Conservation (phyloP, 192 early-diverging fungal genomes). For the Mortierella hygrophila region DNA sequence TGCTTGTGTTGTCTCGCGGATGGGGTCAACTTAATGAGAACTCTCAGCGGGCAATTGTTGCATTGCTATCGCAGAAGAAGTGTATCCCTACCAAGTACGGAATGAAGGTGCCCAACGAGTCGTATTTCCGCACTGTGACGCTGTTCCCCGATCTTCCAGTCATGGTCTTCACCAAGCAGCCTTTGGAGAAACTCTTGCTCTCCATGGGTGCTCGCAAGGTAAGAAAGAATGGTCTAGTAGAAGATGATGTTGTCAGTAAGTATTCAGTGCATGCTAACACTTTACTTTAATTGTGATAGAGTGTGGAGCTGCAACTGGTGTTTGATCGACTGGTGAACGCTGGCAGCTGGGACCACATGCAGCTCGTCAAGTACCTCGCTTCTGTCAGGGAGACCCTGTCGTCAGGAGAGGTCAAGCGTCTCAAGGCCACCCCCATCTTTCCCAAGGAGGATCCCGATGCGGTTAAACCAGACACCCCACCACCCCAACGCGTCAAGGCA, state of each 20-base stretch:
- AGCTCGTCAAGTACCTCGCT: slow-evolving; percentile 87
- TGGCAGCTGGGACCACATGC: slow-evolving; percentile 87
- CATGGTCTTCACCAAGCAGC: slow-evolving; percentile 66
- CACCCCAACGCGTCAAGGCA: slow-evolving; percentile 21
- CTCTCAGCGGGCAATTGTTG: slow-evolving; percentile 43
- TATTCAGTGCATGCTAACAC: neutral
- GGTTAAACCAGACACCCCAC: slow-evolving; percentile 4
- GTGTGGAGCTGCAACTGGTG: slow-evolving; percentile 87
- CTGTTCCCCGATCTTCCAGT: slow-evolving; percentile 89
- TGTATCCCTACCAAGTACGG: slow-evolving; percentile 84
- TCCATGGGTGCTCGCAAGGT: slow-evolving; percentile 85
- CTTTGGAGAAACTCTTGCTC: slow-evolving; percentile 71
- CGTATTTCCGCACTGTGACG: slow-evolving; percentile 85
- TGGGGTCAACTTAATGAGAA: slow-evolving; percentile 49
- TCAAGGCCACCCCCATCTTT: slow-evolving; percentile 77
- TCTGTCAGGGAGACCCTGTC: slow-evolving; percentile 75
- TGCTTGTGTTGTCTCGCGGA: slow-evolving; percentile 66
- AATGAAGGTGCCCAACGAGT: slow-evolving; percentile 72
- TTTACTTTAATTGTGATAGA: slow-evolving; percentile 40
- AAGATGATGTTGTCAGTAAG: neutral
- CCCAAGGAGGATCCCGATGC: slow-evolving; percentile 63
- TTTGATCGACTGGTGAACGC: slow-evolving; percentile 82
- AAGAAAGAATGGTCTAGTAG: neutral
- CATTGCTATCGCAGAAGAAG: slow-evolving; percentile 52
- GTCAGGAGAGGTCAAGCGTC: slow-evolving; percentile 66